Evolutionary conservation across 1,284 basidiomycete genomes (phyloP).

Genomic region (Ustilago cynodontis): DNA sequence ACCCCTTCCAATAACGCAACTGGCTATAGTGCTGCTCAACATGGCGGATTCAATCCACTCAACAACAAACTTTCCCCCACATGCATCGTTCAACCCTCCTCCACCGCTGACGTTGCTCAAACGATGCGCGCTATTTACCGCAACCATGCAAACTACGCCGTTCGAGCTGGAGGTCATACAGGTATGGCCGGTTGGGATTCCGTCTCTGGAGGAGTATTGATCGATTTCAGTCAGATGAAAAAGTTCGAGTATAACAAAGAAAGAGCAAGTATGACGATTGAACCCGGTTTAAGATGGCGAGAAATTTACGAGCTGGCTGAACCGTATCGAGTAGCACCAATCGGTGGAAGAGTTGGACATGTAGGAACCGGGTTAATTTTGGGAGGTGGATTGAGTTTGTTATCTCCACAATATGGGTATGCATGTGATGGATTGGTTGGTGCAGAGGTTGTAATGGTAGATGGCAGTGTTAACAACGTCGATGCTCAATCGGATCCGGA

Average conservation of each 20-base stretch:
- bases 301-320: conserved; percentile 35
- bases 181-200: conserved; percentile 49
- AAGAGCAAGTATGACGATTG: conserved; percentile 11
- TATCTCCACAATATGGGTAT: conserved; percentile 44
- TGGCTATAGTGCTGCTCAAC: conserved; percentile 14
- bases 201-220: conserved; percentile 32
- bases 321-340: conserved; percentile 22
- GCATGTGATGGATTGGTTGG: conserved; percentile 39
- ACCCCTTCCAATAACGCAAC: conserved; percentile 11
- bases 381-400: conserved; percentile 47
- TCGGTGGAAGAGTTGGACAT: conserved; percentile 45
- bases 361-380: conserved; percentile 52
- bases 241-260: conserved; percentile 21
- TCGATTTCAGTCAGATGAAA: conserved; percentile 41
- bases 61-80: conserved; percentile 28
- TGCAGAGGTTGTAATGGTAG: conserved; percentile 32
- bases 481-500: conserved; percentile 10
- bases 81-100: conserved; percentile 38
- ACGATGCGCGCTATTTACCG: conserved; percentile 20
- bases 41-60: conserved; percentile 30
- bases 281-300: conserved; percentile 44
- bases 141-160: conserved; percentile 34
- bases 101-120: conserved; percentile 9
- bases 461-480: conserved; percentile 20
- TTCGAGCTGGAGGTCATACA: conserved; percentile 55